A percentile compares a stretch with the other conserved stretches of the same genome.
Evolutionary conservation across 441 rosid genomes (phyloP).

Genomic region (Populus hybrid): DNA sequence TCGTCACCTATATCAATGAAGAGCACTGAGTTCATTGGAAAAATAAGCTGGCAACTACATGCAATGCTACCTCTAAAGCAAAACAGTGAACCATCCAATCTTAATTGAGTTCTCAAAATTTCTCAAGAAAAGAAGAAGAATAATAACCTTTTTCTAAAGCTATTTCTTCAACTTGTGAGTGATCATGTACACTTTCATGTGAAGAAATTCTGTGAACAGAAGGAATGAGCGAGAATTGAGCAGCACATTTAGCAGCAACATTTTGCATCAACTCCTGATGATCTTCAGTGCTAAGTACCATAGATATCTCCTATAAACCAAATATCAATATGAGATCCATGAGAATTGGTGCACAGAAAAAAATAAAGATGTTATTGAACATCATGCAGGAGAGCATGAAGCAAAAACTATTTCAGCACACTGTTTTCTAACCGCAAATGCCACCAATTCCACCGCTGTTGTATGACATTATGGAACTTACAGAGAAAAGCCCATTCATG

Average conservation of each 20-base stretch:
- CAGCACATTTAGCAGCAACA: constrained; percentile 64
- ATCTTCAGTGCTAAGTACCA: constrained; percentile 82
- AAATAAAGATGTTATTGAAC: not conserved
- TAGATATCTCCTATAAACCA: constrained; percentile 60
- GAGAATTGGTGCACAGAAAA: constrained; percentile 2
- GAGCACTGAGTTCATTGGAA: constrained; percentile 11
- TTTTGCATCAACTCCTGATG: constrained; percentile 55
- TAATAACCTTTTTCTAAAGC: constrained; percentile 31
- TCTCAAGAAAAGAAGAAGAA: constrained; percentile 19
- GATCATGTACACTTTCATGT: constrained; percentile 27
- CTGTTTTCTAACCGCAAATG: not conserved
- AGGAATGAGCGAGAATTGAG: constrained; percentile 70
- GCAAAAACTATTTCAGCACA: not conserved
- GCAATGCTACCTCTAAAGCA: not conserved
- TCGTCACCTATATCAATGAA: constrained; percentile 49
- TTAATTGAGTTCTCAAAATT: constrained; percentile 20
- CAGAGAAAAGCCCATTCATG: not conserved
- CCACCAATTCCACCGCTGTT: not conserved
- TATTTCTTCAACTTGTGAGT: constrained; percentile 33
- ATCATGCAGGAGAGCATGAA: constrained; percentile 4
- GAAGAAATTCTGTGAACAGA: constrained; percentile 41
- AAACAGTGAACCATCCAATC: constrained; percentile 15
- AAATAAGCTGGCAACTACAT: constrained; percentile 8
- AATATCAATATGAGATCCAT: constrained; percentile 13
- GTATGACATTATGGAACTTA: not conserved